These are phyloP conservation scores for Neurospora africana DNA, from an alignment of 495 filamentous ascomycete genomes.

Conservation along the genomic window DNA sequence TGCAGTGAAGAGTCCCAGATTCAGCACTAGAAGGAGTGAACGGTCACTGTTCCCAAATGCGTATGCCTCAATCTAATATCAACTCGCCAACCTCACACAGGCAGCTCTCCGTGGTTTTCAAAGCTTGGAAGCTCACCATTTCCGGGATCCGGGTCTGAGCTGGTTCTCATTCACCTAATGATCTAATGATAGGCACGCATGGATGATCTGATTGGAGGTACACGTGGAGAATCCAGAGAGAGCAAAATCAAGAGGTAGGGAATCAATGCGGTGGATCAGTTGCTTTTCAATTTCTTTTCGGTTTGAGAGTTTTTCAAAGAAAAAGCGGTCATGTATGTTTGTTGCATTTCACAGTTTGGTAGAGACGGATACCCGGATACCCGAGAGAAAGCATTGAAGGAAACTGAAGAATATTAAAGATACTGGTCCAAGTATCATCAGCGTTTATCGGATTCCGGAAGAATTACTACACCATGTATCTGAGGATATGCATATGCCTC, in stretches of 20 bases:
- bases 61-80: background rate
- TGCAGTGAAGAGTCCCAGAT: background rate
- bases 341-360: background rate
- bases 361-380: background rate
- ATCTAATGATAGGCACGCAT: background rate
- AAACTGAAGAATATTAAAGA: background rate
- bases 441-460: background rate
- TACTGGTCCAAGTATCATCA: background rate
- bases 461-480: slow-evolving; percentile 6
- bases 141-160: background rate
- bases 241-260: background rate
- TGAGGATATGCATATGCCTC: background rate
- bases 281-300: background rate
- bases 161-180: background rate
- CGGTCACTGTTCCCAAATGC: background rate
- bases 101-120: background rate
- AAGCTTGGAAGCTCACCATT: background rate
- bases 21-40: background rate
- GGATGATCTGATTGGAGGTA: no score
- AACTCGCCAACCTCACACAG: background rate
- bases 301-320: background rate
- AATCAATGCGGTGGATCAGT: background rate
- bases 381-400: background rate
- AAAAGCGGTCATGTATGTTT: background rate
- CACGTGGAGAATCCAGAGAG: background rate